These are phyloP conservation scores for Coniferiporia sulphurascens DNA, from an alignment of 1,284 basidiomycete species.

Conservation along the genomic window DNA sequence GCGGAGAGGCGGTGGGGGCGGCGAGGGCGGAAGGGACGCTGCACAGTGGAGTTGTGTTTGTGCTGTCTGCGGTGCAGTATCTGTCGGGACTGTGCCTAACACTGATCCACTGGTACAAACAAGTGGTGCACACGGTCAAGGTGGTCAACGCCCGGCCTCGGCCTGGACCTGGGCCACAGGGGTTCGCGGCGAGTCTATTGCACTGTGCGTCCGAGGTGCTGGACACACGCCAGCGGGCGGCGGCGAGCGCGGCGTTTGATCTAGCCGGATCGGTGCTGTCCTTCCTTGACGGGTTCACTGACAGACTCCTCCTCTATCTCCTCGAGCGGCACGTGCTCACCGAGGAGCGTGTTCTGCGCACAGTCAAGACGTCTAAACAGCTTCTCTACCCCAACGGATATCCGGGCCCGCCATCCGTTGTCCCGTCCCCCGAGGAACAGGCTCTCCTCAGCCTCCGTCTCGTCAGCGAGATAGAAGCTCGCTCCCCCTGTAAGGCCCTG, in stretches of 20 bases:
- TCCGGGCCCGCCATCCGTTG: constrained; percentile 58
- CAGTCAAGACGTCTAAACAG: constrained; percentile 49
- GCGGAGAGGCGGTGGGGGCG: too few species aligned
- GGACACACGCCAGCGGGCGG: constrained; percentile 39
- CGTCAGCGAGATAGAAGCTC: constrained; percentile 40
- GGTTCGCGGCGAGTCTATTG: constrained; percentile 25
- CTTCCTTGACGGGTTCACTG: constrained; percentile 40
- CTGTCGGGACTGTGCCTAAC: constrained; percentile 64
- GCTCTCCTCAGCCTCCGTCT: constrained; percentile 49
- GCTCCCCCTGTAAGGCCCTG: constrained; percentile 40
- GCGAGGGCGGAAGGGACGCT: constrained; percentile 33
- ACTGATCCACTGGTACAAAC: constrained; percentile 64
- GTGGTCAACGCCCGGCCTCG: constrained; percentile 51
- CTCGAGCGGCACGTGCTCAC: constrained; percentile 54
- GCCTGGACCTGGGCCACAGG: constrained; percentile 15
- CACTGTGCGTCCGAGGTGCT: constrained; percentile 47
- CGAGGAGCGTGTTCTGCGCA: constrained; percentile 40
- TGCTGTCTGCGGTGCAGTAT: constrained; percentile 68
- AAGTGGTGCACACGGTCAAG: constrained; percentile 56
- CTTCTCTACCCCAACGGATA: constrained; percentile 79
- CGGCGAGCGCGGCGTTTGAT: constrained; percentile 38
- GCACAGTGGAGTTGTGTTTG: constrained; percentile 55
- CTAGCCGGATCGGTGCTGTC: constrained; percentile 23
- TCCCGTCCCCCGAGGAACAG: constrained; percentile 71
- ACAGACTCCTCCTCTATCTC: constrained; percentile 61